phyloP scores from a whole-genome alignment of 495 filamentous ascomycete species.

The Oleoguttula mirabilis region DNA sequence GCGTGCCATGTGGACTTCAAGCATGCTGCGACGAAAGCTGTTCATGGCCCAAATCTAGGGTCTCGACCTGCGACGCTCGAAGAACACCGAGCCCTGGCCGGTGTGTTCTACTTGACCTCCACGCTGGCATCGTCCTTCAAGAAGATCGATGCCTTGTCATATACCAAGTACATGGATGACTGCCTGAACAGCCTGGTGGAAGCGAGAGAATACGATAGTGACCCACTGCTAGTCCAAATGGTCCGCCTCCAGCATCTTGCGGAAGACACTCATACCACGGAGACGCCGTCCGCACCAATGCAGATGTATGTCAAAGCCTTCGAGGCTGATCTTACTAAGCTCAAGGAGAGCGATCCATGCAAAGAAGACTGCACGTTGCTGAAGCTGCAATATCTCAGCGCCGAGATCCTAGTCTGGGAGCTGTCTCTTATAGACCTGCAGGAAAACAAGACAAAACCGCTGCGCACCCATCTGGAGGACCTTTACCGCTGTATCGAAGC shows the following conservation, averaged over 20 bases:
- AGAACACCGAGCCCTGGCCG: conserved; percentile 42
- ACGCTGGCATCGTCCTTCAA: conserved; percentile 37
- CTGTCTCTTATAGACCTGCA: conserved; percentile 14
- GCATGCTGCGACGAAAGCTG: conserved; percentile 3
- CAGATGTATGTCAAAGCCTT: conserved; percentile 37
- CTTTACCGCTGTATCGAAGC: conserved; percentile 12
- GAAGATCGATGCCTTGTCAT: conserved; percentile 38
- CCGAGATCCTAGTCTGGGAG: conserved; percentile 15
- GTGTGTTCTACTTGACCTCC: conserved; percentile 32
- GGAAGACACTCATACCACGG: conserved; percentile 17
- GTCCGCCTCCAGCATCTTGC: conserved; percentile 36
- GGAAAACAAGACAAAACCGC: conserved; percentile 1
- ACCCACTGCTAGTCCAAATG: conserved; percentile 39
- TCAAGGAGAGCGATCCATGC: conserved; percentile 4
- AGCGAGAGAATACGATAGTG: conserved; percentile 37
- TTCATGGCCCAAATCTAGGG: background rate
- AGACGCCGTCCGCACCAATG: conserved; percentile 27
- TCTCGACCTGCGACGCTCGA: conserved; percentile 33
- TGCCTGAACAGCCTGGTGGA: conserved; percentile 36
- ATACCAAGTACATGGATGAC: conserved; percentile 43
- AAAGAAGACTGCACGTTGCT: conserved; percentile 7
- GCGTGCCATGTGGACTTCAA: conserved; percentile 6
- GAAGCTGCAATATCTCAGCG: conserved; percentile 10
- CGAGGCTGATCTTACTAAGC: conserved; percentile 29
- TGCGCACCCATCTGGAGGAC: conserved; percentile 10